These are phyloP conservation scores for Oryza glumipatula DNA, from an alignment of 176 grass and related monocot species.

Conservation along the genomic window DNA sequence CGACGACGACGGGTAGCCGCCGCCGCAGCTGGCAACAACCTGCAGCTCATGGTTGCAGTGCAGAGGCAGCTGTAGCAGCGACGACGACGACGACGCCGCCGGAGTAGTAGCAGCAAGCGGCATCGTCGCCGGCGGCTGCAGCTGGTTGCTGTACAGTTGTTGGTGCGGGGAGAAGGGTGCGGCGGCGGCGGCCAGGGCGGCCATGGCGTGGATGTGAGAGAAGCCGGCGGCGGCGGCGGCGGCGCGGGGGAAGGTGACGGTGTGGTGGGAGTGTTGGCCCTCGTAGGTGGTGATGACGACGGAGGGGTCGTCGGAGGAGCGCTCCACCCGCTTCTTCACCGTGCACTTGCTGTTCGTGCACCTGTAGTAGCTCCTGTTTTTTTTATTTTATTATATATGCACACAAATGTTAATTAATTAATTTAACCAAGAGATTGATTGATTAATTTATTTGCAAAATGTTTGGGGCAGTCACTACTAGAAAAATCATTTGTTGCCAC, in stretches of 20 bases:
- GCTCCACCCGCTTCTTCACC: conserved; percentile 86
- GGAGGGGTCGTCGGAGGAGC: conserved; percentile 66
- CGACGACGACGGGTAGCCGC: neutral
- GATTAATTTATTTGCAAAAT: too few relatives aligned
- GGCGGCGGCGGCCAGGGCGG: neutral
- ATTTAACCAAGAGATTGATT: neutral
- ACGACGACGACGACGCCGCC: neutral
- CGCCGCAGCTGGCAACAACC: neutral
- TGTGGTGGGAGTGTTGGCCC: conserved; percentile 86
- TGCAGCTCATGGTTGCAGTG: conserved; percentile 41
- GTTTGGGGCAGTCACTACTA: too few relatives aligned
- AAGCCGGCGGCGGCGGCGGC: neutral
- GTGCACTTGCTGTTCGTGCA: conserved; percentile 77
- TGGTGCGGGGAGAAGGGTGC: conserved; percentile 34
- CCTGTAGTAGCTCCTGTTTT: conserved; percentile 74
- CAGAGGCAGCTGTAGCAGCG: neutral
- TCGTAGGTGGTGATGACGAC: conserved; percentile 85
- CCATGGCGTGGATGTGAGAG: conserved; percentile 35
- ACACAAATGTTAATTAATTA: neutral
- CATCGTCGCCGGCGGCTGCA: neutral
- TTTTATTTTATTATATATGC: neutral
- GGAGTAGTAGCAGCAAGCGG: neutral
- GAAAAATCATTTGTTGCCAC: too few relatives aligned
- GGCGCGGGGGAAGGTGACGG: conserved; percentile 46
- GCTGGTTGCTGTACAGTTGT: conserved; percentile 25